A percentile compares a stretch with the other conserved stretches of the same genome.
phyloP scores from a whole-genome alignment of 345 rosid species.

The Arabis alpina region DNA sequence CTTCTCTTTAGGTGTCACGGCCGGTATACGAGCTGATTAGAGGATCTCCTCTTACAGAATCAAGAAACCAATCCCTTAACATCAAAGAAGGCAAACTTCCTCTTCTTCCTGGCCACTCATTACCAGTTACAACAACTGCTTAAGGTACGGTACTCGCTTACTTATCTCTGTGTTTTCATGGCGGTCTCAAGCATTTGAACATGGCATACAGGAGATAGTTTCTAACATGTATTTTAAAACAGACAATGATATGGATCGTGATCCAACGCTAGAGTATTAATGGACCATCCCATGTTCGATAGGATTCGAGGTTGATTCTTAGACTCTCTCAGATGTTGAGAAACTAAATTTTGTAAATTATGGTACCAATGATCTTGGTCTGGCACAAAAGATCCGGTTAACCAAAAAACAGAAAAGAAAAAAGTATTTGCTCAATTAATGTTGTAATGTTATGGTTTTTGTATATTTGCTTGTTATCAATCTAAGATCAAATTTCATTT shows the following conservation, averaged over 20 bases:
- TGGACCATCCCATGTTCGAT: constrained; percentile 70
- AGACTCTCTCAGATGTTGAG: constrained; percentile 4
- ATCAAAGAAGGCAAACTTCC: constrained; percentile 87
- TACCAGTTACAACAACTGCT: constrained; percentile 87
- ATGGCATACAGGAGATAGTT: constrained; percentile 3
- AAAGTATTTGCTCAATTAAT: background rate
- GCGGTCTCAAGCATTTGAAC: constrained; percentile 10
- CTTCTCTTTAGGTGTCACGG: constrained; percentile 85
- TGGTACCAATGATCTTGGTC: constrained; percentile 21
- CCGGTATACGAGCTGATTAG: constrained; percentile 79
- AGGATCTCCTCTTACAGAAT: constrained; percentile 79
- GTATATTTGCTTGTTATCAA: too few relatives aligned
- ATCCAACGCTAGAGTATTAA: constrained; percentile 64
- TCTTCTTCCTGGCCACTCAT: constrained; percentile 84
- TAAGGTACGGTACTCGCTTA: constrained; percentile 56
- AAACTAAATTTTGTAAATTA: constrained; percentile 35
- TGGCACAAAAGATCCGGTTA: constrained; percentile 2
- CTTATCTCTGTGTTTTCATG: constrained; percentile 2
- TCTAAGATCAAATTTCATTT: too few relatives aligned
- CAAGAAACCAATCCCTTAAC: constrained; percentile 62
- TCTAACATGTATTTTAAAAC: constrained; percentile 39
- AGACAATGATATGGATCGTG: constrained; percentile 86
- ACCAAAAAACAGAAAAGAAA: background rate
- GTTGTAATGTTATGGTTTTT: too few relatives aligned
- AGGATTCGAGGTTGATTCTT: constrained; percentile 43